Conservation (phyloP, 2,329 filamentous ascomycete genomes). For the Ceratocystis cacaofunesta region DNA sequence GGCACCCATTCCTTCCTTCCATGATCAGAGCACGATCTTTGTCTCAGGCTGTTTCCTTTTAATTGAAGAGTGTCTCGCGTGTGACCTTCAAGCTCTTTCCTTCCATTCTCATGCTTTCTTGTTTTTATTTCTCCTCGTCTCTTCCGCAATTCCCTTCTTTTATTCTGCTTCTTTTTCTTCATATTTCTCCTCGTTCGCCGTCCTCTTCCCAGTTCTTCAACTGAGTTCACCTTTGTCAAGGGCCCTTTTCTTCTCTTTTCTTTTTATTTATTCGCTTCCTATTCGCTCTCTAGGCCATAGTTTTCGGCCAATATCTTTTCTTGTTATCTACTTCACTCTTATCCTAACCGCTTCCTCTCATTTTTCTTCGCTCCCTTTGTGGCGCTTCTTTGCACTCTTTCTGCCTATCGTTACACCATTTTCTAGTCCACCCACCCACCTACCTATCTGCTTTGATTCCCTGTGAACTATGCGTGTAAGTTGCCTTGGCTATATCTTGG, state of each 20-base stretch:
- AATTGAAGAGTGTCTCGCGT: conserved; percentile 3
- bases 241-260: conserved; percentile 10
- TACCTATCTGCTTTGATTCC: not conserved
- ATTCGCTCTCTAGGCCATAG: conserved; percentile 16
- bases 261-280: conserved; percentile 17
- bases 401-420: not conserved
- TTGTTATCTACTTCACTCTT: conserved; percentile 3
- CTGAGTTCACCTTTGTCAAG: conserved; percentile 1
- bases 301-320: not conserved
- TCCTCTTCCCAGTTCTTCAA: not conserved
- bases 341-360: not conserved
- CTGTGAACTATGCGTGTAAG: conserved; percentile 15
- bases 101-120: conserved; percentile 7
- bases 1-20: not conserved
- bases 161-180: not conserved
- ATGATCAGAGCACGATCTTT: not conserved
- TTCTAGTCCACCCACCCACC: not conserved
- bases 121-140: not conserved
- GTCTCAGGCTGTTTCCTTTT: conserved; percentile 7
- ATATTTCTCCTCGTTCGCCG: conserved; percentile 4
- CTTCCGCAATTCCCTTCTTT: not conserved
- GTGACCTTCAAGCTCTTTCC: conserved; percentile 10
- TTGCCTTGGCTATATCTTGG: conserved; percentile 2
- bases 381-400: not conserved
- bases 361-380: not conserved